A percentile compares a stretch with the other conserved stretches of the same genome.
phyloP scores from a whole-genome alignment of 163 green algal genomes.

The Scenedesmus sp. region DNA sequence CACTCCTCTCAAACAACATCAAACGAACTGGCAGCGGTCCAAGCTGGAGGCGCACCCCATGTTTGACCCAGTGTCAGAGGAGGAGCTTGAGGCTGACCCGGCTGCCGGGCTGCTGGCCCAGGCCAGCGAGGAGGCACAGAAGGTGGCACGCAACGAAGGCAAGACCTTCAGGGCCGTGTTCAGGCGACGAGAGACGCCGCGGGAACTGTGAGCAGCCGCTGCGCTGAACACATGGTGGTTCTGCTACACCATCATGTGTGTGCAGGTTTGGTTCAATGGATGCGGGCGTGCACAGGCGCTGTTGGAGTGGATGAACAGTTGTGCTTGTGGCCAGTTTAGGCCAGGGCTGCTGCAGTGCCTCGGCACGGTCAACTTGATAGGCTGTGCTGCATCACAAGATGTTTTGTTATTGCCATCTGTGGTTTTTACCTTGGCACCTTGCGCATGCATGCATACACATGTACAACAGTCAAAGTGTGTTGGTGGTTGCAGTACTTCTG shows the following conservation, averaged over 20 bases:
- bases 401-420: too few species aligned
- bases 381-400: too few species aligned
- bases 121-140: conserved; percentile 95
- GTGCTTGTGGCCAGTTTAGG: background rate
- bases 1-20: background rate
- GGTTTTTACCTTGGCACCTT: background rate
- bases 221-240: background rate
- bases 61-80: conserved; percentile 89
- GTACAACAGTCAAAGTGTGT: background rate
- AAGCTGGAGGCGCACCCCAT: conserved; percentile 94
- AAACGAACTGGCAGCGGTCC: conserved; percentile 57
- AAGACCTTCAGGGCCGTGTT: conserved; percentile 68
- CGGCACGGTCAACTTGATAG: background rate
- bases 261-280: too few species aligned
- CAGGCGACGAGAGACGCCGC: conserved; percentile 33
- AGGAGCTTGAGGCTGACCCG: conserved; percentile 87
- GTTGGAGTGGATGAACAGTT: conserved; percentile 80
- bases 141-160: conserved; percentile 91
- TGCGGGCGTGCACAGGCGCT: conserved; percentile 66
- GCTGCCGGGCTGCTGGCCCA: conserved; percentile 81
- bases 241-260: too few species aligned
- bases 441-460: background rate
- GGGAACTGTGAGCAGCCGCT: background rate
- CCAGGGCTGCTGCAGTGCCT: background rate
- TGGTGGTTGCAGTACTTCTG: background rate